Evolutionary conservation across 371 early-diverging fungal species (phyloP), one percentile per base, ranked within the genome.

Genomic region (Mucor racemosus): DNA sequence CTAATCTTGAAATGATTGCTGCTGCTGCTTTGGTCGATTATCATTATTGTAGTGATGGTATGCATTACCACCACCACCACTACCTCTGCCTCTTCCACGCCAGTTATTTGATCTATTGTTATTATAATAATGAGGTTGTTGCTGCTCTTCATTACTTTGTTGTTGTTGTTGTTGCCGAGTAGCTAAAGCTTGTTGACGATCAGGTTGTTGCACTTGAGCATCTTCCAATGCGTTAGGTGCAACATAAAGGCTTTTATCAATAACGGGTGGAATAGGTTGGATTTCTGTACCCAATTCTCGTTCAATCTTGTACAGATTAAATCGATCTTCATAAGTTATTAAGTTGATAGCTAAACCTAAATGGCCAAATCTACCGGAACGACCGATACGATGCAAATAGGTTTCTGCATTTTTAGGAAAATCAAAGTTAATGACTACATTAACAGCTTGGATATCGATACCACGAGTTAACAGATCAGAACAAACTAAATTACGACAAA

Each of bases 381-480:
- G 90, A 65, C 99, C 99, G 72, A 99, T 98, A 67, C 99, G 92
- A 84, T 99, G 99, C 34, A 99, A 84, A 76, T 99, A 99, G 4
- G 98, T 98, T 78, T 99, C 99, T 35, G 99, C 94, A 67, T 95
- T 97, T 78, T 96, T 94, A 58, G 99, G 99, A 78, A 99, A 96
- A 83, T 99, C 99, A 91, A 97, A 99, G 88, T 99, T 99, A 86
- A 99, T 98, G 59, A 99, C 99, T 15, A 98, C 96, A 80, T 99
- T 99, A 56, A 99, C 97, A 38, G 95, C 96, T 75, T 97, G 98
- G 72, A 98, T 98, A 84, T 99, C 99, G 71, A 99, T 98, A 82
- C 99, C 99, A 70, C 99, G 90, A 5, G 99, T 97, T 64, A 98
- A 84, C 64, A 99, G 84, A 84, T 99, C 99, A 41, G 97, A 94